Evolutionary conservation across 345 rosid species (phyloP).

Genomic region (Triadica sebifera): DNA sequence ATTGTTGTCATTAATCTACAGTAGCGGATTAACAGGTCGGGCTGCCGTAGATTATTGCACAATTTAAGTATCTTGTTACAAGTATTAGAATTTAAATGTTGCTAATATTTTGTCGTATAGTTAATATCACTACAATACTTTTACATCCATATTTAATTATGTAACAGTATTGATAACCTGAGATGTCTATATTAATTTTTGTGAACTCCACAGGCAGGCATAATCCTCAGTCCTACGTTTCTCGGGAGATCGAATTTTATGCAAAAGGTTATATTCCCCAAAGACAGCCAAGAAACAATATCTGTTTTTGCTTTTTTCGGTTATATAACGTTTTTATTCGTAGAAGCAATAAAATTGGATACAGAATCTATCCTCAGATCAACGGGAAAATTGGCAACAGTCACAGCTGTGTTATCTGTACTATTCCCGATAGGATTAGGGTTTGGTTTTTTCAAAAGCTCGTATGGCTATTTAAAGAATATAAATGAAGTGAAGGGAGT

Average conservation of each 20-base stretch:
- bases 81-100: too few relatives aligned
- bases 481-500: background rate
- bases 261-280: background rate
- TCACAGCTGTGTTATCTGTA: conserved; percentile 14
- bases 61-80: too few relatives aligned
- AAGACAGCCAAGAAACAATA: background rate
- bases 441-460: background rate
- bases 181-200: too few relatives aligned
- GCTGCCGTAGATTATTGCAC: too few relatives aligned
- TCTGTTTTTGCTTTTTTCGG: conserved; percentile 7
- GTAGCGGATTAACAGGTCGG: too few relatives aligned
- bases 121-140: too few relatives aligned
- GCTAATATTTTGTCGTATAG: too few relatives aligned
- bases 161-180: too few relatives aligned
- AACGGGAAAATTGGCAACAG: conserved; percentile 22
- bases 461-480: background rate
- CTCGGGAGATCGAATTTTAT: background rate
- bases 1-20: too few relatives aligned
- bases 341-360: conserved; percentile 31
- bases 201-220: background rate
- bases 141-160: too few relatives aligned
- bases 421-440: background rate
- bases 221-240: background rate
- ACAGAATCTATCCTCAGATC: conserved; percentile 1
- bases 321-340: conserved; percentile 29